Evolutionary conservation across 805 yeast species (phyloP).

Genomic region (Lipomyces spencermartinsiae): DNA sequence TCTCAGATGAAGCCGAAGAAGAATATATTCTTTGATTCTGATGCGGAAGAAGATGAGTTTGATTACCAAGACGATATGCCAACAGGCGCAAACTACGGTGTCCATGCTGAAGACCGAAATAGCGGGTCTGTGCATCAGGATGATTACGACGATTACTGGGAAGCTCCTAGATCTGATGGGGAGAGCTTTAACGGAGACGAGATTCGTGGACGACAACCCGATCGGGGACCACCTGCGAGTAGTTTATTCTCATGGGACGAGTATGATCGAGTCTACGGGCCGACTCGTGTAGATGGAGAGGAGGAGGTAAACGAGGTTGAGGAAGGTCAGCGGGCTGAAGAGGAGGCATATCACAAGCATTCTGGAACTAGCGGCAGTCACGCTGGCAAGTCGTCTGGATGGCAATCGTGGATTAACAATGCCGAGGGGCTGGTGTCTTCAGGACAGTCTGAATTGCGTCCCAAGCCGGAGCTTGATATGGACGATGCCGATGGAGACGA

Average conservation of each 20-base stretch:
- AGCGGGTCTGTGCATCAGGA: background rate
- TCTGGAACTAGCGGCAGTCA: background rate
- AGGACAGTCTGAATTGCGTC: background rate
- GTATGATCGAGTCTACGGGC: background rate
- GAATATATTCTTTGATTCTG: background rate
- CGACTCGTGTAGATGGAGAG: background rate
- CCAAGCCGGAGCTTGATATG: background rate
- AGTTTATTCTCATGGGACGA: constrained; percentile 7
- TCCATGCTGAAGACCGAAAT: no score
- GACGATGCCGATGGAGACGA: background rate
- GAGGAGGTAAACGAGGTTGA: background rate
- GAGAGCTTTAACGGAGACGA: background rate
- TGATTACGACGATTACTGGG: background rate
- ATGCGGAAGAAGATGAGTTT: background rate
- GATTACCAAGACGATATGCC: background rate
- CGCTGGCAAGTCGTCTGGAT: background rate
- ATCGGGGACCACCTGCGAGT: background rate
- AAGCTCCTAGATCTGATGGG: background rate
- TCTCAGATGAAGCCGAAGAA: background rate
- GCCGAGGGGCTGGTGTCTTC: background rate
- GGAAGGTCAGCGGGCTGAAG: background rate
- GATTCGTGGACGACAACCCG: background rate
- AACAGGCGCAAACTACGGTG: no score
- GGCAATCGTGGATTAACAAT: background rate
- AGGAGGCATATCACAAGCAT: background rate